phyloP scores from a whole-genome alignment of 2,329 filamentous ascomycete species.

The Colletotrichum graminicola region DNA sequence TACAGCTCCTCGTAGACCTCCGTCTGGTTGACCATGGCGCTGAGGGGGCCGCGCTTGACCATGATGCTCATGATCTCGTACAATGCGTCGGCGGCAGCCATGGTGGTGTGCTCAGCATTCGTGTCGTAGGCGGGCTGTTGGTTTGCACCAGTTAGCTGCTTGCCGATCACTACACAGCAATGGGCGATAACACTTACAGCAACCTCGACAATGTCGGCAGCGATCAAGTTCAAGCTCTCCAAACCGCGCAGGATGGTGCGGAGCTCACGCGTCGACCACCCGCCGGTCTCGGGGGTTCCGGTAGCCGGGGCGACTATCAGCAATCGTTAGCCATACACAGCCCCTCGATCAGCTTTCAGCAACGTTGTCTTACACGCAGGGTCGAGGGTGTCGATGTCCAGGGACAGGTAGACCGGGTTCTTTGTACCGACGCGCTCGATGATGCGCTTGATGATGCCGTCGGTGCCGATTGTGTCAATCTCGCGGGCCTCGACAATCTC shows the following conservation, averaged over 20 bases:
- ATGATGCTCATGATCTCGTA: conserved; percentile 87
- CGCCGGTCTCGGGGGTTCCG: conserved; percentile 81
- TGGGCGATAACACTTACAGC: conserved; percentile 56
- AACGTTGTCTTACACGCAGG: conserved; percentile 68
- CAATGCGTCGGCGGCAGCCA: conserved; percentile 77
- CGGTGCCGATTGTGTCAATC: conserved; percentile 65
- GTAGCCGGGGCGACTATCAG: conserved; percentile 75
- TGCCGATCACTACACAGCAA: background rate
- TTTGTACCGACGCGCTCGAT: conserved; percentile 78
- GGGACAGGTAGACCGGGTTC: conserved; percentile 82
- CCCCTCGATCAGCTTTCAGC: background rate
- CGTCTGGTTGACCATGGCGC: conserved; percentile 46
- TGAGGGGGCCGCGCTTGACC: conserved; percentile 82
- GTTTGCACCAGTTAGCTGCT: background rate
- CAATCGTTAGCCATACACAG: conserved; percentile 28
- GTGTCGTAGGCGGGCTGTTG: conserved; percentile 74
- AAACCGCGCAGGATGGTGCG: conserved; percentile 78
- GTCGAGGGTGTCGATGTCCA: conserved; percentile 91
- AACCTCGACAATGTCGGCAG: conserved; percentile 80
- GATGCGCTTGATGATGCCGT: conserved; percentile 84
- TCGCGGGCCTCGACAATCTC: conserved; percentile 81
- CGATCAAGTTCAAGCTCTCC: conserved; percentile 77
- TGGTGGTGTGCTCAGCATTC: conserved; percentile 79
- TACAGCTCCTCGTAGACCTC: conserved; percentile 35
- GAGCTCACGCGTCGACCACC: conserved; percentile 80